Base-by-base conservation (phyloP, 495 filamentous ascomycete genomes). In the Daldinia vernicosa region DNA sequence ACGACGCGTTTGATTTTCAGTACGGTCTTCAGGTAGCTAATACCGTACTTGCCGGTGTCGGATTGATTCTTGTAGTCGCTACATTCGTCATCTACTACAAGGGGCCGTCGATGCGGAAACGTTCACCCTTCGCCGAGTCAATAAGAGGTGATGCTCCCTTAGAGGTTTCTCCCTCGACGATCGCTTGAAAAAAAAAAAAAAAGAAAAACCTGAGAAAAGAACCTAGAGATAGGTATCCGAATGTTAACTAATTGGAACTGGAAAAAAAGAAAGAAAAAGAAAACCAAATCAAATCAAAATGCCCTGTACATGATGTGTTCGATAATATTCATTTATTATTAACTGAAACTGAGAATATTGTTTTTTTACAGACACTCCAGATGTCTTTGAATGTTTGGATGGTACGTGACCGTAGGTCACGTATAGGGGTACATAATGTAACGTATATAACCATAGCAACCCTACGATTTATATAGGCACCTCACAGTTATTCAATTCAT, bases 21-120 rank as follows among this genome's bases (percentile, higher is more conserved):
- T 63, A 66, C 12, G 82, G 83, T 53, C 80, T 95, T 30, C 86
- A 90, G 71, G 84, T 87, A 55, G 91, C 92, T 3, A 90, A 85
- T 33, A 93, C 91, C 0, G 91, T 95, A 67, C 85, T 96, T 11
- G 81, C 88, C 69, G 86, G 80, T 71, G 89, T 96, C 65, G 87
- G 91, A 9, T 75, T 90, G 30, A 32, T 91, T 3, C 83, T 95
- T 27, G 90, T 93, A 2, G 72, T 85, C 19, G 89, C 92, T 4
- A 89, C 94, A 12, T 94, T 93, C 69, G 79, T 89, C 58, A 89
- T 94, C 67, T 95, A 95, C 82, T 90, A 83, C 82, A 86, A 90
- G 54, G 93, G 93, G 1, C 91, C 92, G 0, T 73, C 69, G 3
- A 83, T 96, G n/a, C 87, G 93, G 54, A 86, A 85, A 74, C 82